Percentiles rank a stretch among this genome's conserved stretches.
Evolutionary conservation across 768 basidiomycete species (phyloP).

Genomic region (Mrakia blollopis): DNA sequence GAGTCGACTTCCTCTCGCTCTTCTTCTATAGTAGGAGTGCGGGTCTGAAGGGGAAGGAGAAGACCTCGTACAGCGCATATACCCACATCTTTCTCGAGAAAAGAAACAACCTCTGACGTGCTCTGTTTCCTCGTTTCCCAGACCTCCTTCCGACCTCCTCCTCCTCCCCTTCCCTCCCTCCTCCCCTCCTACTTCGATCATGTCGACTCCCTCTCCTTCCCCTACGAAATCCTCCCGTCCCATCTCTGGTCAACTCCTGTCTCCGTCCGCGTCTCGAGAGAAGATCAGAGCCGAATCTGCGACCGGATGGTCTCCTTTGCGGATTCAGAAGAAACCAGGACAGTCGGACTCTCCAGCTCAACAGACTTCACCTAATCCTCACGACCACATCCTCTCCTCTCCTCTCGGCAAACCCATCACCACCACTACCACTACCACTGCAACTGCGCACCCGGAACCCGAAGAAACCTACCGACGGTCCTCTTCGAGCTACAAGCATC

Average conservation of each 20-base stretch:
- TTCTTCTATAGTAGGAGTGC: too few relatives aligned
- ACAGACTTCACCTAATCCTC: neutral
- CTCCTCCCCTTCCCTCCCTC: neutral
- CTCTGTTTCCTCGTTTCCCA: neutral
- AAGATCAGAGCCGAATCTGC: slow-evolving; percentile 18
- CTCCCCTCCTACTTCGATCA: neutral
- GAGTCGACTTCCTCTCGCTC: neutral
- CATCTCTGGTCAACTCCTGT: neutral
- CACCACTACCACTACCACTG: neutral
- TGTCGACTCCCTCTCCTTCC: neutral
- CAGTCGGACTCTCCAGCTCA: neutral
- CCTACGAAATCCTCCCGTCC: neutral
- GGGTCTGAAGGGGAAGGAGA: too few relatives aligned
- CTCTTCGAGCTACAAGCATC: slow-evolving; percentile 45
- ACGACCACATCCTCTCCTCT: neutral
- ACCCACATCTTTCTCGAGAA: neutral
- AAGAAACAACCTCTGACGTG: neutral
- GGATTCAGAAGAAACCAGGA: slow-evolving; percentile 26
- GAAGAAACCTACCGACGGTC: slow-evolving; percentile 37
- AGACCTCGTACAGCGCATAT: too few relatives aligned
- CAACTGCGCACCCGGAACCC: neutral
- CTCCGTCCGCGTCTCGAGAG: slow-evolving; percentile 19
- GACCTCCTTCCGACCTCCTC: neutral
- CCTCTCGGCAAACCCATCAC: neutral
- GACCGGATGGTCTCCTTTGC: slow-evolving; percentile 24